Evolutionary conservation across 164 flowering plant species (phyloP).

Genomic region (Platanus orientalis): DNA sequence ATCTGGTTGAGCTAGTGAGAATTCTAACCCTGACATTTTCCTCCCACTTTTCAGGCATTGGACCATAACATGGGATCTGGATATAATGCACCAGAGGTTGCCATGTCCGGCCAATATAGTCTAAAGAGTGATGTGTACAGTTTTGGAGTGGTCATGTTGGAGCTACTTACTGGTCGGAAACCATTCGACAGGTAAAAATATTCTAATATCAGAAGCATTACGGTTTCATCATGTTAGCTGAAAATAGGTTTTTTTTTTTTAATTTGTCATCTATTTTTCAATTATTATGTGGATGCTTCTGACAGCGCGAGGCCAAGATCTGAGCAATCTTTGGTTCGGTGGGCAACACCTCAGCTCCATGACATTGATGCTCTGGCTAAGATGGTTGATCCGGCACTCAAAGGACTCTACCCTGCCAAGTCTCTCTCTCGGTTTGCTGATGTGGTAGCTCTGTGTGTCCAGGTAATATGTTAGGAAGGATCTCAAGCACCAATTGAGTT

Average conservation of each 20-base stretch:
- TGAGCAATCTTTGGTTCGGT: slow-evolving; percentile 92
- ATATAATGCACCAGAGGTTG: slow-evolving; percentile 86
- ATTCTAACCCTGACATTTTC: no score
- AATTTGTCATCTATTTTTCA: no score
- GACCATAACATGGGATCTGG: slow-evolving; percentile 59
- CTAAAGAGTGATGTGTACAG: slow-evolving; percentile 91
- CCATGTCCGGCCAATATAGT: slow-evolving; percentile 86
- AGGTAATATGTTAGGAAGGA: slow-evolving; percentile 76
- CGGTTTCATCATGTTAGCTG: no score
- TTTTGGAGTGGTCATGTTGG: no score
- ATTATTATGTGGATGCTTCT: no score
- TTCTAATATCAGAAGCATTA: no score
- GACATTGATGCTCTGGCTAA: slow-evolving; percentile 91
- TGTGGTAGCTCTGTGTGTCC: slow-evolving; percentile 92
- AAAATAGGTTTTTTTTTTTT: no score
- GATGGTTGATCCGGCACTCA: slow-evolving; percentile 92
- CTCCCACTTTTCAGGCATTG: slow-evolving; percentile 23
- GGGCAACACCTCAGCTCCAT: slow-evolving; percentile 99
- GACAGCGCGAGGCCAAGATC: slow-evolving; percentile 74
- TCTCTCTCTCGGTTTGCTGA: slow-evolving; percentile 98
- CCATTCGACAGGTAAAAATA: no score
- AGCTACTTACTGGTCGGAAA: slow-evolving; percentile 88
- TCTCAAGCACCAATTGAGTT: no score
- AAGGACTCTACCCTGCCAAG: slow-evolving; percentile 88
- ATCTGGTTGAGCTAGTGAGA: no score